Evolutionary conservation across 768 basidiomycete species (phyloP), one percentile per base, ranked within the genome.

Genomic region (Cyclocybe aegerita): DNA sequence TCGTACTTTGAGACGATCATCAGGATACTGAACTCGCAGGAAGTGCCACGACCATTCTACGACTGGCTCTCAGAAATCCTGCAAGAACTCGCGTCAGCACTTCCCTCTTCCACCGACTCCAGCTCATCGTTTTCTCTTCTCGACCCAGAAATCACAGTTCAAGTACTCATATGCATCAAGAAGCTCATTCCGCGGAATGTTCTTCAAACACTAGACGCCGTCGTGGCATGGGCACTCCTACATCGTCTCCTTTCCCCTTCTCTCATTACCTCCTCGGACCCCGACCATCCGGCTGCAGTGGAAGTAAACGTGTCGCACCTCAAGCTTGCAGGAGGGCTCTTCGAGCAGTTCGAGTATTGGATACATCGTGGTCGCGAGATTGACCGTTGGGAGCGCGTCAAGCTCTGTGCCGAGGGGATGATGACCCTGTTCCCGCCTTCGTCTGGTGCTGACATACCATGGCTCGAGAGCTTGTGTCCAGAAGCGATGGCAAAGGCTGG

Each of bases 41-140:
- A 67, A n/a, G 63, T 65, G 7, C 66, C 66, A 1, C 44, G 46
- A 16, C 63, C 65, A 3, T 67, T 69, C 54, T 64, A 63, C 23
- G 68, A 69, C 50, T 67, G 65, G 66, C 58, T 67, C 29, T 63
- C 62, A 4, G 56, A 65, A 36, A 62, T 62, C 9, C 43, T 69
- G 16, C 64, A 67, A 47, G 63, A 63, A 14, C 57, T 63, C 12
- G 56, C 55, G 15, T 53, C 55, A 1, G 41, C 51, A 10, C 43
- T 53, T 9, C 47, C 57, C 1, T 38, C 49, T 4, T 46, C 48
- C 3, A 34, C 50, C n/a, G 33, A 50, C 16, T 30, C 54, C 8
- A 39, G 39, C 11, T 7, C 50, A 11, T 45, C 54, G 29, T 32
- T 49, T 12, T 46, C 53, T 4, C 42, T 48, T 9, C 33, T 50